Conservation (phyloP, 2,329 filamentous ascomycete genomes). For the Fusarium sp. region DNA sequence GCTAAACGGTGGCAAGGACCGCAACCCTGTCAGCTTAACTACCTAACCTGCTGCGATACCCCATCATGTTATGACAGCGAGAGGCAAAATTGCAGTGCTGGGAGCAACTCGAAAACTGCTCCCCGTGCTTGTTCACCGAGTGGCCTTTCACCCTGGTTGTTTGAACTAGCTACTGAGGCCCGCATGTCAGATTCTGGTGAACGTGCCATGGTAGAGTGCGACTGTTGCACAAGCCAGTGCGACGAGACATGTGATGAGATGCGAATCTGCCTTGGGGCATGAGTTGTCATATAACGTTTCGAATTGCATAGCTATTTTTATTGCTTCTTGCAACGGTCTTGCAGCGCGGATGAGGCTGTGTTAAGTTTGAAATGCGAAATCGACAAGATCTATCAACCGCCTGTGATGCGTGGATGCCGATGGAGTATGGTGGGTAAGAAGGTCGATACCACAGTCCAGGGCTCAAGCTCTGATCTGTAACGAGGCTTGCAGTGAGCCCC, state of each 20-base stretch:
- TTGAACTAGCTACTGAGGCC: too few relatives aligned
- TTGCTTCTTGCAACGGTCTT: slow-evolving; percentile 6
- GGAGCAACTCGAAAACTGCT: not conserved
- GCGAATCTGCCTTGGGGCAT: slow-evolving; percentile 10
- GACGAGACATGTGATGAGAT: slow-evolving; percentile 1
- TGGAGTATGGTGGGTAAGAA: slow-evolving; percentile 10
- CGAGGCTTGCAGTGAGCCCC: slow-evolving; percentile 17
- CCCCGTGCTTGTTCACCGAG: slow-evolving; percentile 6
- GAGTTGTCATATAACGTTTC: slow-evolving; percentile 16
- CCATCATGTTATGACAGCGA: not conserved
- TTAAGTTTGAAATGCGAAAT: slow-evolving; percentile 19
- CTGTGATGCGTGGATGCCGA: slow-evolving; percentile 10
- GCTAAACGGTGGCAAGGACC: not conserved
- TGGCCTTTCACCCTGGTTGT: too few relatives aligned
- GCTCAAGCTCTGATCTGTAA: slow-evolving; percentile 11
- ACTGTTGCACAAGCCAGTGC: not conserved
- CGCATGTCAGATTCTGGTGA: not conserved
- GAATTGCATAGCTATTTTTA: slow-evolving; percentile 22
- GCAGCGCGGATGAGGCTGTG: slow-evolving; percentile 37
- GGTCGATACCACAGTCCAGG: slow-evolving; percentile 9
- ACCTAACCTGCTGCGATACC: slow-evolving; percentile 1
- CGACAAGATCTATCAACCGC: slow-evolving; percentile 13
- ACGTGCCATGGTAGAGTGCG: not conserved
- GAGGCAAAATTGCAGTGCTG: slow-evolving; percentile 3
- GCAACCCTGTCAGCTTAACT: not conserved